Base-by-base conservation (phyloP, 2,329 filamentous ascomycete genomes). In the Fonsecaea pugnacius region DNA sequence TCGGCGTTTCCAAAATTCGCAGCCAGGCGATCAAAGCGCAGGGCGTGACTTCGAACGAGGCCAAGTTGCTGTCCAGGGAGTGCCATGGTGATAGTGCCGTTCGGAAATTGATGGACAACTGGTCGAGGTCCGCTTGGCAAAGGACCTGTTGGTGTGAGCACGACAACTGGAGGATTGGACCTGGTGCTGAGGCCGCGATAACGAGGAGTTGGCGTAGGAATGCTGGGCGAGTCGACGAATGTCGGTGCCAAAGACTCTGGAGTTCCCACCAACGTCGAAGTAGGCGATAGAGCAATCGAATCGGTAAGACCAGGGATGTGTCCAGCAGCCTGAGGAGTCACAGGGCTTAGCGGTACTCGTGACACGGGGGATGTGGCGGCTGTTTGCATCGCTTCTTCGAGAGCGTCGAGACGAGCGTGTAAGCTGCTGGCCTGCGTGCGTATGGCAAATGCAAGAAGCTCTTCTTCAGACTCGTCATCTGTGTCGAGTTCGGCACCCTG, bases 1-100 rank as follows among this genome's bases (percentile, higher is more conserved):
- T 16, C 5, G 4, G n/a, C n/a, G 16, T 18, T 21, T 16, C 38
- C 38, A 9, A 43, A 43, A 43, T 18, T 18, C 18, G n/a, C 38
- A 43, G 38, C 7, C 30, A 30, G 21, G 1, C 4, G 48, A 52
- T 33, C 48, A 7, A 52, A 52, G 30, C 21, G 24, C 48, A 52
- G 5, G 1, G 3, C 48, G 12, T 6, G 48, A 30, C 48, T 52
- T 18, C 43, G 56, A 14, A 48, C 43, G 24, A 59, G 43, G 6
- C 43, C 56, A 14, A 59, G n/a, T 14, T 18, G 16, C 16, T 59
- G 43, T 8, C 56, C 43, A n/a, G 56, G 43, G 16, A 24, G 46
- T 14, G 43, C 30, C 43, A 38, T 36, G n/a, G 56, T 51, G 24
- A 14, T 9, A 21, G 56, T 43, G 7, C 56, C 56, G 8, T 59